Conservation (phyloP, 2,329 filamentous ascomycete species). For the Cladosporium sp. region DNA sequence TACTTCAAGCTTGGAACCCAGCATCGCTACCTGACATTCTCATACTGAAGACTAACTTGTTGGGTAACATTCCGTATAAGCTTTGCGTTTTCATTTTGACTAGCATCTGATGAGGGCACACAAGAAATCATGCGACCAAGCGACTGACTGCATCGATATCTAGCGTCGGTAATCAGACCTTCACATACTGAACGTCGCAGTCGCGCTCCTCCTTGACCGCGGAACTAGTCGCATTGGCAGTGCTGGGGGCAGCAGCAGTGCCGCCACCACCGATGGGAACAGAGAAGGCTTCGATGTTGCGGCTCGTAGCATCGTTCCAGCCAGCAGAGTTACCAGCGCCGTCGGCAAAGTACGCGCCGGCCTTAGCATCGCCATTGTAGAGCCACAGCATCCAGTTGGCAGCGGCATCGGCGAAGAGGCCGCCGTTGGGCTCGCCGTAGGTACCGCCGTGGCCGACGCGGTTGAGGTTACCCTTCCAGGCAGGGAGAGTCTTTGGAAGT, state of each 20-base stretch:
- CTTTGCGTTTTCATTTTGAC: neutral
- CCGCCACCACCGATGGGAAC: neutral
- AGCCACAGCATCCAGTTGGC: conserved; percentile 19
- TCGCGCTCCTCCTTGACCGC: neutral
- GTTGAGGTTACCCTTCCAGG: conserved; percentile 21
- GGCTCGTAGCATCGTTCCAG: conserved; percentile 17
- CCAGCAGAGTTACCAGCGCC: conserved; percentile 6
- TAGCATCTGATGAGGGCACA: neutral
- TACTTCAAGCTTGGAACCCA: neutral
- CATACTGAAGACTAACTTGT: neutral
- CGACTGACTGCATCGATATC: neutral
- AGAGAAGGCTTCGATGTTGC: conserved; percentile 19
- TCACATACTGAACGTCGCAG: neutral
- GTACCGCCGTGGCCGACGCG: conserved; percentile 20
- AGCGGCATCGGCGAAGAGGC: conserved; percentile 14
- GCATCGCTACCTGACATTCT: neutral
- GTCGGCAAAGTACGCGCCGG: conserved; percentile 15
- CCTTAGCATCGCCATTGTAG: conserved; percentile 14
- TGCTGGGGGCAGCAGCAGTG: neutral
- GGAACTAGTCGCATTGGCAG: conserved; percentile 1
- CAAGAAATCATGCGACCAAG: neutral
- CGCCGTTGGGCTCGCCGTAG: conserved; percentile 16
- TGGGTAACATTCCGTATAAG: neutral
- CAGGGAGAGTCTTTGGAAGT: conserved; percentile 3
- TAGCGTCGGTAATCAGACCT: neutral